Evolutionary conservation across 306 rosid species (phyloP).

Genomic region (Cucumis melo): DNA sequence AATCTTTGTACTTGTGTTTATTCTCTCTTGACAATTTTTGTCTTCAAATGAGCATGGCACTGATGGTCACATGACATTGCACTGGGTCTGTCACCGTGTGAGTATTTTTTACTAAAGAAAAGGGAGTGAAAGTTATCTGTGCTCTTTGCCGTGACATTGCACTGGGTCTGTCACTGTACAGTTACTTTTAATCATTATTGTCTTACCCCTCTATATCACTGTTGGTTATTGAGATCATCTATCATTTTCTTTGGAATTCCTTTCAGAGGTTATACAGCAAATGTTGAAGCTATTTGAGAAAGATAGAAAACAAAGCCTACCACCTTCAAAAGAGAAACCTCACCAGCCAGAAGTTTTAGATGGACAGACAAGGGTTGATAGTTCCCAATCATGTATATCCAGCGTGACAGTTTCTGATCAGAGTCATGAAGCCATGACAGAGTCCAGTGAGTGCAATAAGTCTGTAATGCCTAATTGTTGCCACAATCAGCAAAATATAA

Average conservation of each 20-base stretch:
- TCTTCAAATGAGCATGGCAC: not conserved
- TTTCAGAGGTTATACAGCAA: conserved; percentile 29
- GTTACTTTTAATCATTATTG: not conserved
- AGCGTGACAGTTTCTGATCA: conserved; percentile 12
- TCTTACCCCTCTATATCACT: not conserved
- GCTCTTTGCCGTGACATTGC: not conserved
- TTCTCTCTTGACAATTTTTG: not conserved
- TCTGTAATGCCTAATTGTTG: not conserved
- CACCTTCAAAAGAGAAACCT: conserved; percentile 6
- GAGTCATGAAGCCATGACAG: conserved; percentile 7
- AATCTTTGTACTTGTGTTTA: not conserved
- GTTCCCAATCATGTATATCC: conserved; percentile 26
- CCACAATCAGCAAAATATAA: not conserved
- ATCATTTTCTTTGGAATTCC: conserved; percentile 1
- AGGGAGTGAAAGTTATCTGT: not conserved
- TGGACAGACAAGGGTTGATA: conserved; percentile 12
- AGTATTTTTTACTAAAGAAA: not conserved
- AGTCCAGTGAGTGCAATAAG: conserved; percentile 3
- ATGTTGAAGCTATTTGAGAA: conserved; percentile 27
- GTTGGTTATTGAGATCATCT: not conserved
- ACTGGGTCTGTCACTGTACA: not conserved
- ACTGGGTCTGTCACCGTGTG: too few relatives aligned
- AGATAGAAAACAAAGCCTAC: conserved; percentile 10
- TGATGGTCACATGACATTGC: too few relatives aligned
- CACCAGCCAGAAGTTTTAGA: conserved; percentile 11